Evolutionary conservation across 2,329 filamentous ascomycete genomes (phyloP), one percentile per base, ranked within the genome.

Genomic region (Alternaria gansuensis): DNA sequence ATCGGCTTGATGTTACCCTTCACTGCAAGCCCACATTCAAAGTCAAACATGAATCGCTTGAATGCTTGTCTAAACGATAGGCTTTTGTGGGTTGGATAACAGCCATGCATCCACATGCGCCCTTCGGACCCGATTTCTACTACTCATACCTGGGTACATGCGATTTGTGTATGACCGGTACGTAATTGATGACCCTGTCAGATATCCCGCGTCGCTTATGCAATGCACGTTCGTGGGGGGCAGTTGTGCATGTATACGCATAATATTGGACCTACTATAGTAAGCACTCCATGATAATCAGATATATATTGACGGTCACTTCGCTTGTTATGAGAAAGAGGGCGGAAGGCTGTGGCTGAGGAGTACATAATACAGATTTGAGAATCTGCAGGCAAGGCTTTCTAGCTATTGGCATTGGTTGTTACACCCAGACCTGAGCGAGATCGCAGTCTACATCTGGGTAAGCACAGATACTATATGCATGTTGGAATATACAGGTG

Each of bases 191-290:
- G 29, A 26, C 43, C 40, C 44, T 49, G 55, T 37, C 28, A 21
- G 10, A 39, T 36, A 37, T 54, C 50, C 43, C 55, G 43, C 55
- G 43, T 44, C 29, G 23, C 17, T 31, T 54, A 29, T 41, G n/a
- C 36, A 46, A 11, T n/a, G 28, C 8, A 23, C 17, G 29, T 23
- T 48, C 41, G 49, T 48, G 55, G 51, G 54, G 54, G 55, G 55
- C 40, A 26, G 43, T 34, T 34, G 23, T 41, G 54, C 37, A 50
- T 33, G 36, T 14, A 36, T 46, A 36, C n/a, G 50, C 37, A 54
- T 53, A 57, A 54, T 53, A 57, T 46, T 57, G 54, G 39, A 33
- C 31, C 26, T 33, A 43, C 43, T 57, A 39, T 54, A 48, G 29
- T 37, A 53, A 39, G 29, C 46, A 46, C 54, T 54, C 34, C 21